Evolutionary conservation across 2,329 filamentous ascomycete species (phyloP).

Genomic region (Pestalotiopsis sp.): DNA sequence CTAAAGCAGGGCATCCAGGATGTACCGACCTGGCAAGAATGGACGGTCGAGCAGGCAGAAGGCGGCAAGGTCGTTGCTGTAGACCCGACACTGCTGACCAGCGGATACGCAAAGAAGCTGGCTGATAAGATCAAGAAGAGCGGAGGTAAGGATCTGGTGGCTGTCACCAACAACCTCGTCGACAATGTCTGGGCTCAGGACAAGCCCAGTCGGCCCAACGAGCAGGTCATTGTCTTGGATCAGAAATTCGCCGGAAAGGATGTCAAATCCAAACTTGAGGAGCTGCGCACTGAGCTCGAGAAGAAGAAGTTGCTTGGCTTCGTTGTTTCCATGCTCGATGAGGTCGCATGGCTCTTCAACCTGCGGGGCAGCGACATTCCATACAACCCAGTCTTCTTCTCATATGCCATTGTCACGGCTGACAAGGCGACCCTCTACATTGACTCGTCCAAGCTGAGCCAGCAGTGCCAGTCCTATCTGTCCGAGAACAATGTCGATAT

Average conservation of each 20-base stretch:
- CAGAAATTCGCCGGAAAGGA: conserved; percentile 80
- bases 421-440: conserved; percentile 80
- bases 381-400: conserved; percentile 98
- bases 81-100: conserved; percentile 85
- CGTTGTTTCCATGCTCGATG: conserved; percentile 92
- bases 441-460: conserved; percentile 75
- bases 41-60: conserved; percentile 84
- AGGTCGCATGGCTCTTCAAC: conserved; percentile 99
- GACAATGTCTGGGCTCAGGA: conserved; percentile 83
- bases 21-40: conserved; percentile 97
- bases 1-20: conserved; percentile 93
- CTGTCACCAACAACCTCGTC: conserved; percentile 82
- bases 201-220: conserved; percentile 73
- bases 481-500: conserved; percentile 69
- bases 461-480: conserved; percentile 71
- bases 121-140: conserved; percentile 85
- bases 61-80: conserved; percentile 88
- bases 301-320: conserved; percentile 89
- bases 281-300: conserved; percentile 86
- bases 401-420: conserved; percentile 86
- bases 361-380: conserved; percentile 92
- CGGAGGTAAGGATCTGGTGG: conserved; percentile 75
- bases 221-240: conserved; percentile 73
- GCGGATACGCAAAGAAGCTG: conserved; percentile 65
- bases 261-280: conserved; percentile 79